Conservation (phyloP, 805 yeast genomes). For the Naumovozyma castellii region DNA sequence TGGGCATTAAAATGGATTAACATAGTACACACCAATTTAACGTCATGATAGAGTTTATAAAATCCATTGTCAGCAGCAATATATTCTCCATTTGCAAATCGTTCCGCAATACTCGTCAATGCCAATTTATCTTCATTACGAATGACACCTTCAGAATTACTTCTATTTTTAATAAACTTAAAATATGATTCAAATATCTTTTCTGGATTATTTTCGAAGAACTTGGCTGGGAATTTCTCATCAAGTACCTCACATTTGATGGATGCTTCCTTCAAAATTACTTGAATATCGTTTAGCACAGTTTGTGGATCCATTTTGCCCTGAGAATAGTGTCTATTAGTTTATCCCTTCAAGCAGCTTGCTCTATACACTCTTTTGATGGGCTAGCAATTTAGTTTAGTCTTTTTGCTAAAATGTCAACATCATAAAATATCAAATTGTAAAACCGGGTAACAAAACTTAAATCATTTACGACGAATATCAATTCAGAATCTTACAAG, state of each 20-base stretch:
- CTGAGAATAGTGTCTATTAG: background rate
- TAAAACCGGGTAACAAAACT: too few species aligned
- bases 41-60: conserved; percentile 57
- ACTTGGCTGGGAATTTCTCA: conserved; percentile 37
- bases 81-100: conserved; percentile 35
- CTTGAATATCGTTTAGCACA: conserved; percentile 12
- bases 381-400: too few species aligned
- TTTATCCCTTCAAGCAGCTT: too few species aligned
- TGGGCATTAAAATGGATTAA: conserved; percentile 39
- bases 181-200: conserved; percentile 37
- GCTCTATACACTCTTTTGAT: too few species aligned
- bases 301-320: conserved; percentile 3
- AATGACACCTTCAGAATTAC: conserved; percentile 13
- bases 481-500: too few species aligned
- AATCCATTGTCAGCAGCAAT: conserved; percentile 30
- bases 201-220: conserved; percentile 38
- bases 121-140: conserved; percentile 18
- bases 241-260: conserved; percentile 26
- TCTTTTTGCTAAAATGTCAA: too few species aligned
- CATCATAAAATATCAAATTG: too few species aligned
- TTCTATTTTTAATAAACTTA: conserved; percentile 27
- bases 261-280: conserved; percentile 25
- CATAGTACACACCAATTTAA: conserved; percentile 46
- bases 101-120: conserved; percentile 36
- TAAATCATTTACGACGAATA: too few species aligned